These are phyloP conservation scores for Pichia sp. DNA, from an alignment of 1,139 yeast genomes.

Conservation along the genomic window DNA sequence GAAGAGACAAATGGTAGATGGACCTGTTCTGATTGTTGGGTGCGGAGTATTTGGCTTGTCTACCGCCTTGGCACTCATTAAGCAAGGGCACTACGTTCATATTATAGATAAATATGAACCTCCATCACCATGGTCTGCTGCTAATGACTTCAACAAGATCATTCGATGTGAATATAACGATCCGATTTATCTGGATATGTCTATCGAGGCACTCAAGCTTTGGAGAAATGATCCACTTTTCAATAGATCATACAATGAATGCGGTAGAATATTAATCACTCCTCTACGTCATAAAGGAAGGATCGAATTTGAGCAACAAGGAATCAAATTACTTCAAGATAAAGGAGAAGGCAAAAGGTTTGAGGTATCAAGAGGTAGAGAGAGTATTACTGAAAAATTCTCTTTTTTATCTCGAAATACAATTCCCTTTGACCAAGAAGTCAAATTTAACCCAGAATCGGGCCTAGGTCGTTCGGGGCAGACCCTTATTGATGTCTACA, in stretches of 20 bases:
- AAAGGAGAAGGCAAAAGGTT: conserved; percentile 27
- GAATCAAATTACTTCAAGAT: conserved; percentile 19
- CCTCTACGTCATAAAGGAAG: conserved; percentile 23
- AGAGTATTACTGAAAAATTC: conserved; percentile 9
- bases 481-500: conserved; percentile 30
- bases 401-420: conserved; percentile 19
- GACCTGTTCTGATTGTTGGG: conserved; percentile 28
- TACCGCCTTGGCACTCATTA: conserved; percentile 34
- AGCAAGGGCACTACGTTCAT: conserved; percentile 28
- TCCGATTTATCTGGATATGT: conserved; percentile 35
- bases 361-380: conserved; percentile 16
- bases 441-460: conserved; percentile 31
- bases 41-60: conserved; percentile 40
- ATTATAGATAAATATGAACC: conserved; percentile 39
- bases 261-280: conserved; percentile 34
- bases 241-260: conserved; percentile 33
- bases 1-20: conserved; percentile 9
- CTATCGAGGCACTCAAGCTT: conserved; percentile 39
- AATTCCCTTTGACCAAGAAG: conserved; percentile 12
- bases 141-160: conserved; percentile 45
- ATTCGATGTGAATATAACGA: conserved; percentile 43
- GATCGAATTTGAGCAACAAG: conserved; percentile 18
- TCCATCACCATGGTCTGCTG: conserved; percentile 49
- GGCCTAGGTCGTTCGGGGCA: conserved; percentile 35
- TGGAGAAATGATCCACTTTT: conserved; percentile 39